Evolutionary conservation across 1,284 basidiomycete genomes (phyloP).

Genomic region (Limonomyces culmigenus): DNA sequence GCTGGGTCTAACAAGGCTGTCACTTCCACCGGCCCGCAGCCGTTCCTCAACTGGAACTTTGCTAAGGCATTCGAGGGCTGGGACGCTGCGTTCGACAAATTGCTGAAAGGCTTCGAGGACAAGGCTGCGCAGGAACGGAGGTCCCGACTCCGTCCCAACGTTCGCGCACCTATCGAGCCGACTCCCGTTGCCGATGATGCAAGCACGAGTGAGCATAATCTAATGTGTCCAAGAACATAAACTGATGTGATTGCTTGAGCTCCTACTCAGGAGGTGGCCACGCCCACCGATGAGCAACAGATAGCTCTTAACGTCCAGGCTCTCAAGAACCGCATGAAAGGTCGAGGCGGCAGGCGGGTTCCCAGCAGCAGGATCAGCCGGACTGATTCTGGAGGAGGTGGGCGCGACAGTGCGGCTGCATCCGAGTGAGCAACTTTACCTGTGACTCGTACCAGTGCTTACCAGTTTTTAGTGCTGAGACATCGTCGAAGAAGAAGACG

Average conservation of each 20-base stretch:
- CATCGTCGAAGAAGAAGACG: slow-evolving; percentile 32
- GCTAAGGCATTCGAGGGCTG: slow-evolving; percentile 59
- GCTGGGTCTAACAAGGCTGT: slow-evolving; percentile 15
- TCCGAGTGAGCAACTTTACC: no score
- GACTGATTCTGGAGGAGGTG: slow-evolving; percentile 32
- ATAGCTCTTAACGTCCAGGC: slow-evolving; percentile 89
- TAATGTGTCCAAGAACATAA: no score
- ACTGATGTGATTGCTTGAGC: no score
- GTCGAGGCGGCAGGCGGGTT: slow-evolving; percentile 27
- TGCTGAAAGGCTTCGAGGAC: slow-evolving; percentile 61
- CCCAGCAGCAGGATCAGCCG: no score
- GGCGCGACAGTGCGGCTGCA: slow-evolving; percentile 39
- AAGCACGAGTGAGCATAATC: no score
- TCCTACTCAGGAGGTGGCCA: slow-evolving; percentile 38
- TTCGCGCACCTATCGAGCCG: slow-evolving; percentile 14
- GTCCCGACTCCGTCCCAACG: slow-evolving; percentile 31
- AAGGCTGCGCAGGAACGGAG: slow-evolving; percentile 66
- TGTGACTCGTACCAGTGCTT: no score
- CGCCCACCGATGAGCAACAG: slow-evolving; percentile 65
- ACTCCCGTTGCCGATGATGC: slow-evolving; percentile 13
- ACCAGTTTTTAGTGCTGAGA: slow-evolving; percentile 33
- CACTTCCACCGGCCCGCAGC: slow-evolving; percentile 5
- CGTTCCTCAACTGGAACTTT: slow-evolving; percentile 45
- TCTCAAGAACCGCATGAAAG: slow-evolving; percentile 68
- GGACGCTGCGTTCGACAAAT: slow-evolving; percentile 68